Base-by-base conservation (phyloP, 2,329 filamentous ascomycete species). In the Penicillium capsulatum region DNA sequence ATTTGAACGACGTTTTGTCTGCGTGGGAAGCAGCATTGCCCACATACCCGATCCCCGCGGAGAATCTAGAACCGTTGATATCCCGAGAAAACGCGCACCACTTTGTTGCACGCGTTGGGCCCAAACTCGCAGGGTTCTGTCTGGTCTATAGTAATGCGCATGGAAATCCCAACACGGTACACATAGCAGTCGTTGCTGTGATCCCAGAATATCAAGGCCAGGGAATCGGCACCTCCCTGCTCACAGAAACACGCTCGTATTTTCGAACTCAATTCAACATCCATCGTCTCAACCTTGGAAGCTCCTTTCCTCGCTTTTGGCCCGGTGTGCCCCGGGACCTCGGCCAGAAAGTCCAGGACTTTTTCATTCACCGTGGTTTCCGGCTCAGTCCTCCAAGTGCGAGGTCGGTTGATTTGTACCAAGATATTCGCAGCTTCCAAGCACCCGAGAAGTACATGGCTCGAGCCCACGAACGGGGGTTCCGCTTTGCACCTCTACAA, bases 291-390 rank as follows among this genome's bases (percentile, higher is more conserved):
- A 49, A 58, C 4, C 44, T 62, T 17, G 56, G 55, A 17, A 59
- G 55, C 34, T 47, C 53, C 2, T 68, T 69, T 29, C 70, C 70
- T 20, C 57, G 70, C n/a, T 67, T 73, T 43, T 73, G 68, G 66
- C 69, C 69, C 4, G 67, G 65, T 2, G 59, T 72, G 3, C 69
- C 68, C 2, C 50, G 54, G 2, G 64, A 69, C 34, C 51, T 72
- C 20, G 49, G 62, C 4, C 46, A 57, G 28, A 34, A 48, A 1
- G 51, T 56, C 2, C 63, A 66, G 16, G 48, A 63, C 2, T 73
- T 71, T 44, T 69, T 69, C 33, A 57, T 61, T 7, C 64, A 70
- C 38, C 61, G 68, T 38, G 70, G 68, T 32, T 66, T 61, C 50
- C 55, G 55, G 32, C 49, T 63, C 17, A 58, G 40, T 27, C 42